These are phyloP conservation scores for Yamadazyma siamensis DNA, from an alignment of 1,139 yeast species.

Conservation along the genomic window DNA sequence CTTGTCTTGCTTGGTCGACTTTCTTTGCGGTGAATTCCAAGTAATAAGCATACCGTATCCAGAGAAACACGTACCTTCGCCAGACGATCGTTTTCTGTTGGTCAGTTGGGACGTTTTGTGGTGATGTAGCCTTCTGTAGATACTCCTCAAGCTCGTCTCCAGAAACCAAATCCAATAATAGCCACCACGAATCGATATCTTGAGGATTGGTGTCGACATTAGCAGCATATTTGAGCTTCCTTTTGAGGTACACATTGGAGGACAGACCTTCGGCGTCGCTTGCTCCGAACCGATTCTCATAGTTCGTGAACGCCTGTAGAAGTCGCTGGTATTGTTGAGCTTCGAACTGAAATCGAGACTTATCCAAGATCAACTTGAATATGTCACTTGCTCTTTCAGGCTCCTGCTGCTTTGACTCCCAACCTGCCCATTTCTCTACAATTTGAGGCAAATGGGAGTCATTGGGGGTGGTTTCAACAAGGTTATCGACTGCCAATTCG, in stretches of 20 bases:
- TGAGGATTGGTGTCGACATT: slow-evolving; percentile 43
- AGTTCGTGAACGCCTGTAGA: slow-evolving; percentile 49
- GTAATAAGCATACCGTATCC: slow-evolving; percentile 66
- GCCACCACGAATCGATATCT: slow-evolving; percentile 85
- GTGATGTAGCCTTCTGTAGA: slow-evolving; percentile 46
- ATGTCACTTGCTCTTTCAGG: slow-evolving; percentile 64
- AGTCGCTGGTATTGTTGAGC: slow-evolving; percentile 36
- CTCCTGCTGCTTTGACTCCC: slow-evolving; percentile 68
- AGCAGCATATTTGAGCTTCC: slow-evolving; percentile 54
- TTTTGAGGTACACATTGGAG: slow-evolving; percentile 46
- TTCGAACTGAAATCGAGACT: slow-evolving; percentile 31
- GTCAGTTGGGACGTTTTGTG: slow-evolving; percentile 27
- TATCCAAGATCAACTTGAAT: slow-evolving; percentile 49
- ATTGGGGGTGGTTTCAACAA: slow-evolving; percentile 24
- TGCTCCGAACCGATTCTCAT: slow-evolving; percentile 66
- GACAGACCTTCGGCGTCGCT: slow-evolving; percentile 53
- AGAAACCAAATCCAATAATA: slow-evolving; percentile 48
- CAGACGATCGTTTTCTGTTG: slow-evolving; percentile 46
- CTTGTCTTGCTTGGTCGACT: slow-evolving; percentile 42
- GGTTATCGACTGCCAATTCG: slow-evolving; percentile 61
- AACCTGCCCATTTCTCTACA: slow-evolving; percentile 55
- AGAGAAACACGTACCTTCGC: slow-evolving; percentile 66
- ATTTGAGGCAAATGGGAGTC: slow-evolving; percentile 25
- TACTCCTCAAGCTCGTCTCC: slow-evolving; percentile 22
- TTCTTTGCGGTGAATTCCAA: slow-evolving; percentile 52